Evolutionary conservation across 441 rosid species (phyloP).

Genomic region (Corymbia citriodora): DNA sequence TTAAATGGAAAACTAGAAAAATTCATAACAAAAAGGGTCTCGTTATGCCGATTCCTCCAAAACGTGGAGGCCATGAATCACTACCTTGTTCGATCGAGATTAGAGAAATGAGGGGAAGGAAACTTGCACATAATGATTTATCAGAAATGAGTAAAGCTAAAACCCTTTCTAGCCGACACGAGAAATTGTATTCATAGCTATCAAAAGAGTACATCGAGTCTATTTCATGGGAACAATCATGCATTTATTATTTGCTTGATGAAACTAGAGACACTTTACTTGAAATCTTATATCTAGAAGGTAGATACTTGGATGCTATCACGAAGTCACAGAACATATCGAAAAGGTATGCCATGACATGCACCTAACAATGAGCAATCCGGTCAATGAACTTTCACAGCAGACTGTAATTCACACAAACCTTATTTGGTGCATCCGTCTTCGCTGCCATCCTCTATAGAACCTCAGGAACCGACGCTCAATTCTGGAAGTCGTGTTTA

Average conservation of each 20-base stretch:
- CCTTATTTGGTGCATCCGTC: background rate
- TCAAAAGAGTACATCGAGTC: background rate
- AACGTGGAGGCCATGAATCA: background rate
- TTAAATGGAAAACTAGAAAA: background rate
- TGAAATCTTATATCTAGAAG: rapidly evolving
- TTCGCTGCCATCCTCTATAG: background rate
- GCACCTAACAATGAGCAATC: background rate
- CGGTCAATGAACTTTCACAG: background rate
- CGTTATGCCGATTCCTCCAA: background rate
- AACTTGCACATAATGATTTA: background rate
- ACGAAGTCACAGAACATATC: rapidly evolving
- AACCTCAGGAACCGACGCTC: background rate
- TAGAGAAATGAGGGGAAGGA: background rate
- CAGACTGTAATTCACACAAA: background rate
- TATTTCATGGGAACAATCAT: background rate
- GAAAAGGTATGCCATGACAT: rapidly evolving
- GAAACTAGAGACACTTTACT: background rate
- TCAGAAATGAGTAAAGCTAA: too few relatives aligned
- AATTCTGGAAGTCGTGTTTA: background rate
- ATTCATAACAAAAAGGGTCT: background rate
- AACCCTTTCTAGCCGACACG: background rate
- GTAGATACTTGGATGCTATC: background rate
- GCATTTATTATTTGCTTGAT: background rate
- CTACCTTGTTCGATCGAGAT: background rate
- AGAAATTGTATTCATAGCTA: background rate